Evolutionary conservation across 108 stramenopile species (phyloP).

Genomic region (Cyclotella baltica): DNA sequence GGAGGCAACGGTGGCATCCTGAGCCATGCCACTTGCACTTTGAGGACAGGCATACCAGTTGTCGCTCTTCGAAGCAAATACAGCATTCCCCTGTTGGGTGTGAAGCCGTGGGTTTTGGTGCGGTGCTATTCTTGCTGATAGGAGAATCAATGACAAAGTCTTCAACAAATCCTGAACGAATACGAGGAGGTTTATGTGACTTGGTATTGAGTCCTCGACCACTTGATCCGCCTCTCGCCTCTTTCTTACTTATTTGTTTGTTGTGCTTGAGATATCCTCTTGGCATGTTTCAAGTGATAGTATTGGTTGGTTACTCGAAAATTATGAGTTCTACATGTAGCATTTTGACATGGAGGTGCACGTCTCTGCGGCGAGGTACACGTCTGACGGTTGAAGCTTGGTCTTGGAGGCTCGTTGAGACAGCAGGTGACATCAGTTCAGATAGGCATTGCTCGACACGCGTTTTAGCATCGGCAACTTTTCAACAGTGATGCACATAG

Average conservation of each 20-base stretch:
- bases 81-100: conserved; percentile 7
- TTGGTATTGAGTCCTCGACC: too few relatives aligned
- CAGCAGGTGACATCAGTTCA: too few relatives aligned
- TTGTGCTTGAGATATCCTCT: conserved; percentile 26
- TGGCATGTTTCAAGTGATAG: conserved; percentile 13
- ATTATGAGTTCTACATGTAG: too few relatives aligned
- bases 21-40: conserved; percentile 17
- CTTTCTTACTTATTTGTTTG: conserved; percentile 9
- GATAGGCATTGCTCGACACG: too few relatives aligned
- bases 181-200: too few relatives aligned
- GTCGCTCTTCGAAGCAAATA: conserved; percentile 13
- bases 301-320: too few relatives aligned
- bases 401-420: too few relatives aligned
- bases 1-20: conserved; percentile 19
- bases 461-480: too few relatives aligned
- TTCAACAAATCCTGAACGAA: background rate
- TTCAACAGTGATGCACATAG: too few relatives aligned
- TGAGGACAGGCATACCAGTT: conserved; percentile 2
- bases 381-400: too few relatives aligned
- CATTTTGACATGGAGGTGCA: too few relatives aligned
- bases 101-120: background rate
- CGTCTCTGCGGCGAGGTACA: too few relatives aligned
- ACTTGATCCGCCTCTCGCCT: conserved; percentile 18
- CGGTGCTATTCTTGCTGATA: background rate
- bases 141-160: background rate